Base-by-base conservation (phyloP, 371 early-diverging fungal species). In the Syncephalastrum racemosum region DNA sequence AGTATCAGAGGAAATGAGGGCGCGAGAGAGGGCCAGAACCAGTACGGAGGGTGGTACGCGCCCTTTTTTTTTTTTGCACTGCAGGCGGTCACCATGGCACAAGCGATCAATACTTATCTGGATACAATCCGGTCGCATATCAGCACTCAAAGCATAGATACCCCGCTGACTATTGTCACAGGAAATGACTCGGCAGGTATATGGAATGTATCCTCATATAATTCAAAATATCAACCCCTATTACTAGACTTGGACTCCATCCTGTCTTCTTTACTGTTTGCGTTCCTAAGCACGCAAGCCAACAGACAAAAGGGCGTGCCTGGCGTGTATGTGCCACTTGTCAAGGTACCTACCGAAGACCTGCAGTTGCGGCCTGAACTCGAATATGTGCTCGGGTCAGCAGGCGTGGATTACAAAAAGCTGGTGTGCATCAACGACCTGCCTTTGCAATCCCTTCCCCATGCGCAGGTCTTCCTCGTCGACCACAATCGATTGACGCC, bases 161-260 rank as follows among this genome's bases (percentile, higher is more conserved):
- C 36, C 1, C 36, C 36, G 6, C 36, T 31, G 36, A 31, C 36
- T 10, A 54, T 89, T 41, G 84, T 88, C 40, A 73, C 80, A 23
- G 90, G 90, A 42, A 90, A 90, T 50, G 90, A 90, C 59, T 84
- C 88, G 6, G 86, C 85, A 23, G 90, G 86, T 85, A 71, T 15
- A 36, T 0, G 36, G 7, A 36, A 4, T 5, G 20, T n/a, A 16
- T 19, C 13, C 4, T 45, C 8, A 15, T 46, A 22, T 4, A 54
- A 19, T 14, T 42, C n/a, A n/a, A 16, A 18, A 41, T 58, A 25
- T 18, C 31, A 7, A 50, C 24, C 27, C n/a, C 2, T 10, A 5
- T 45, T n/a, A n/a, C 14, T 63, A 85, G 90, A 90, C 62, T 77
- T 89, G 25, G 90, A 90, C 66, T 87, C 87, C 2, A 69, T 88